phyloP scores from a whole-genome alignment of 2,329 filamentous ascomycete species.

The Colletotrichum sp. region DNA sequence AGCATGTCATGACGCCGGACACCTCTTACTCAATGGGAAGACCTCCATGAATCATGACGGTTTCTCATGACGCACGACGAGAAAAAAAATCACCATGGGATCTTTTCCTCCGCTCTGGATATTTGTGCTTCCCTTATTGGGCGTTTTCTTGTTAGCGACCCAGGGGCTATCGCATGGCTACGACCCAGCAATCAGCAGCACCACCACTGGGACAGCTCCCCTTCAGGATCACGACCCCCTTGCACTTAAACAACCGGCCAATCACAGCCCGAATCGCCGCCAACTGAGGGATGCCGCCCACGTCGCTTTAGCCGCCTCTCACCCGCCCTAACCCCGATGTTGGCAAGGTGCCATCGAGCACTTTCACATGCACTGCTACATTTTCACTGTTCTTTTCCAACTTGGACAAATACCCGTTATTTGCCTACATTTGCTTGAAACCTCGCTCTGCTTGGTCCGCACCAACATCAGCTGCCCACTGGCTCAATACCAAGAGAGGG shows the following conservation, averaged over 20 bases:
- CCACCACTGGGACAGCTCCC: not conserved
- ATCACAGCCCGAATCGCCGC: not conserved
- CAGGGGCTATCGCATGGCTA: not conserved
- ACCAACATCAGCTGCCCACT: not conserved
- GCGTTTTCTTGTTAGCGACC: not conserved
- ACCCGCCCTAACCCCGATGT: slow-evolving; percentile 1
- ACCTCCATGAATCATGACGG: not conserved
- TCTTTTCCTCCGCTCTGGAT: not conserved
- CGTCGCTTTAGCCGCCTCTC: not conserved
- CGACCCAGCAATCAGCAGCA: not conserved
- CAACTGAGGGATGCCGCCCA: not conserved
- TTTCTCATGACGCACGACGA: not conserved
- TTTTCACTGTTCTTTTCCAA: not conserved
- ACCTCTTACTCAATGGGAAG: not conserved
- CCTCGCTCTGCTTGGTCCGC: not conserved
- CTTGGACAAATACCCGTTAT: not conserved
- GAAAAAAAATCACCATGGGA: not conserved
- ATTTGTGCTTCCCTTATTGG: not conserved
- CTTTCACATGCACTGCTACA: slow-evolving; percentile 1
- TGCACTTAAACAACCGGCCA: slow-evolving; percentile 1
- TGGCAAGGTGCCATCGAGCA: not conserved
- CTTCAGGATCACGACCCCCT: slow-evolving; percentile 9
- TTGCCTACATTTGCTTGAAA: not conserved
- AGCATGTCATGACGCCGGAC: not conserved
- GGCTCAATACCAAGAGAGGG: not conserved